Conservation (phyloP, 176 grass and related monocot species). For the Eleusine coracana region DNA sequence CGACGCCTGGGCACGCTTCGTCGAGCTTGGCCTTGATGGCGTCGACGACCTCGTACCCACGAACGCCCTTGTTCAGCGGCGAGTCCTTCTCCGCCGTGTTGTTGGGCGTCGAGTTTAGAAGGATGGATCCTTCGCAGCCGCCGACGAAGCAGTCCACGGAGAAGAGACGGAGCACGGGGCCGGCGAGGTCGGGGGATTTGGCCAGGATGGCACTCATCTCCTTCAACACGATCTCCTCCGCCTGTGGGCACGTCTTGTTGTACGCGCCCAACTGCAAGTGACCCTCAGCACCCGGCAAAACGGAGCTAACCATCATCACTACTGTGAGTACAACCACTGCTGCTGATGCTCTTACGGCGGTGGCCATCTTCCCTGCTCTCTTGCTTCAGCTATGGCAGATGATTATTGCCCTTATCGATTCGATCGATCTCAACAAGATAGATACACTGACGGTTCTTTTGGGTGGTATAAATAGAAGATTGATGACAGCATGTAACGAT, state of each 20-base stretch:
- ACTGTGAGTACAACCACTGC: background rate
- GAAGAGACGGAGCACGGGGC: constrained; percentile 58
- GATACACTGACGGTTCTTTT: background rate
- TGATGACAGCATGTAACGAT: too few relatives aligned
- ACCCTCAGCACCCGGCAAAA: constrained; percentile 4
- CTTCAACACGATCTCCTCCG: constrained; percentile 55
- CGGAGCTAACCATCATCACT: background rate
- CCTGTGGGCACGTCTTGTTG: constrained; percentile 63
- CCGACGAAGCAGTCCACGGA: constrained; percentile 69
- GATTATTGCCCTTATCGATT: background rate
- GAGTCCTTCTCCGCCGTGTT: constrained; percentile 73
- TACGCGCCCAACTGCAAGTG: constrained; percentile 60
- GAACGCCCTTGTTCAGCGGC: constrained; percentile 57
- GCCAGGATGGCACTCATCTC: constrained; percentile 51
- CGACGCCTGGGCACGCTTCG: constrained; percentile 53
- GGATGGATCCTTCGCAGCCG: constrained; percentile 77
- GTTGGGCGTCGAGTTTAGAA: constrained; percentile 57
- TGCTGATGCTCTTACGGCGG: background rate
- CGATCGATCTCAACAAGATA: too few relatives aligned
- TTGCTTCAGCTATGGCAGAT: background rate
- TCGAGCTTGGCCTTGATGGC: constrained; percentile 70
- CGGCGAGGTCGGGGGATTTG: constrained; percentile 52
- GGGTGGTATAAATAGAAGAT: background rate
- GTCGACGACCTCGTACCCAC: constrained; percentile 59
- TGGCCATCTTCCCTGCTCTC: background rate